Percentiles rank a stretch among this genome's conserved stretches.
Conservation (phyloP, 306 rosid genomes). For the Vigna radiata region DNA sequence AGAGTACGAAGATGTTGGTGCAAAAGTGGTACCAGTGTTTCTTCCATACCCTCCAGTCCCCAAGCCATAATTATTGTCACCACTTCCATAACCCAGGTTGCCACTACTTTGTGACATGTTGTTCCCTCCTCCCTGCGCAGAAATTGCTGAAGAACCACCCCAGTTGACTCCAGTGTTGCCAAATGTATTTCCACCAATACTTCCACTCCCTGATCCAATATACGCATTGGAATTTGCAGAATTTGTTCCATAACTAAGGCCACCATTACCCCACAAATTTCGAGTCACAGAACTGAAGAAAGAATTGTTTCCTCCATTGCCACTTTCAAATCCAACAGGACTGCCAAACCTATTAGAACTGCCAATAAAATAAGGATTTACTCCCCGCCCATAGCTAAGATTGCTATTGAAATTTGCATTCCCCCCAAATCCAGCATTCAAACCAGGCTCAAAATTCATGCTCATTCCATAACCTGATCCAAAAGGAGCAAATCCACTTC, state of each 20-base stretch:
- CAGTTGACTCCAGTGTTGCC: conserved; percentile 86
- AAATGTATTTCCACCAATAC: conserved; percentile 67
- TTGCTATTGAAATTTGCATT: conserved; percentile 72
- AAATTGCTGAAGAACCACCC: conserved; percentile 66
- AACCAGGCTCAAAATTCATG: conserved; percentile 80
- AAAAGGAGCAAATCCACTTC: conserved; percentile 83
- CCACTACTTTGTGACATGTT: conserved; percentile 66
- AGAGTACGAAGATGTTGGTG: conserved; percentile 73
- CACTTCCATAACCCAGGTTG: conserved; percentile 75
- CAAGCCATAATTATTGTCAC: conserved; percentile 70
- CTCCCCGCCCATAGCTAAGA: conserved; percentile 80
- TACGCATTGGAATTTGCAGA: conserved; percentile 73
- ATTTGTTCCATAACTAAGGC: conserved; percentile 71
- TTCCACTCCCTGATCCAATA: conserved; percentile 81
- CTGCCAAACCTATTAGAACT: conserved; percentile 73
- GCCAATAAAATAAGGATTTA: conserved; percentile 76
- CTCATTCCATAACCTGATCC: conserved; percentile 88
- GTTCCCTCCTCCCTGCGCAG: conserved; percentile 72
- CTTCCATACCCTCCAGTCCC: conserved; percentile 87
- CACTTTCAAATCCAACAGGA: conserved; percentile 71
- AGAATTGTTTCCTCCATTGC: conserved; percentile 78
- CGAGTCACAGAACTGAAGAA: conserved; percentile 81
- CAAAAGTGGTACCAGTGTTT: conserved; percentile 62
- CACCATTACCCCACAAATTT: conserved; percentile 91
- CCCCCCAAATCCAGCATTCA: conserved; percentile 82